Base-by-base conservation (phyloP, 305 asterid species). In the Fraxinus paxiana region DNA sequence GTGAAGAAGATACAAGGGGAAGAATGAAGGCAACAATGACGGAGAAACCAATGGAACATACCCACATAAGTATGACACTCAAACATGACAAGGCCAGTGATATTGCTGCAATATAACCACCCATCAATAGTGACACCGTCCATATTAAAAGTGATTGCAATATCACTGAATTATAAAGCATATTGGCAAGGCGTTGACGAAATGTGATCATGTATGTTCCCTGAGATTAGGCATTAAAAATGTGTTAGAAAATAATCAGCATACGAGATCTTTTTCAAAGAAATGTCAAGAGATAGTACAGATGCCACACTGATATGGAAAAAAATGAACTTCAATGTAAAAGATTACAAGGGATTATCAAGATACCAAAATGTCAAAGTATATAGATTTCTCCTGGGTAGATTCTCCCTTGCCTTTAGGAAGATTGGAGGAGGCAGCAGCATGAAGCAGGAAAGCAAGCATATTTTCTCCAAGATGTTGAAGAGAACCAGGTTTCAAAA, bases 401-500 rank as follows among this genome's bases (percentile, higher is more conserved):
- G 90, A 84, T 72, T 82, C 84, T 37, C 81, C 85, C 80, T 85
- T 90, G 87, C 79, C 84, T 76, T 83, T 85, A 2, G 98, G 97
- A 77, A 96, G 90, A 85, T 87, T 83, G 67, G 97, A 79, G 46
- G 98, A 90, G 73, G 93, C 91, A 80, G 88, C 99, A 80, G 92
- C 92, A 56, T 89, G 97, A 84, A 90, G 92, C 89, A 96, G 90
- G 87, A 96, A 96, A 20, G 94, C 93, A 2, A 94, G 98, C 98
- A 96, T 90, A 86, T 96, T 96, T 85, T 94, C 98, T 84, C 99
- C 99, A 43, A 96, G 97, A 89, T 96, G 98, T 90, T 96, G 99
- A 81, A 96, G 98, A 82, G 98, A 93, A 87, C 98, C 98, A 75
- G 98, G 97, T 84, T 78, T 90, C 92, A 96, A 82, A 76, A 96